These are phyloP conservation scores for Botrytis fragariae DNA, from an alignment of 2,329 filamentous ascomycete species.

Conservation along the genomic window DNA sequence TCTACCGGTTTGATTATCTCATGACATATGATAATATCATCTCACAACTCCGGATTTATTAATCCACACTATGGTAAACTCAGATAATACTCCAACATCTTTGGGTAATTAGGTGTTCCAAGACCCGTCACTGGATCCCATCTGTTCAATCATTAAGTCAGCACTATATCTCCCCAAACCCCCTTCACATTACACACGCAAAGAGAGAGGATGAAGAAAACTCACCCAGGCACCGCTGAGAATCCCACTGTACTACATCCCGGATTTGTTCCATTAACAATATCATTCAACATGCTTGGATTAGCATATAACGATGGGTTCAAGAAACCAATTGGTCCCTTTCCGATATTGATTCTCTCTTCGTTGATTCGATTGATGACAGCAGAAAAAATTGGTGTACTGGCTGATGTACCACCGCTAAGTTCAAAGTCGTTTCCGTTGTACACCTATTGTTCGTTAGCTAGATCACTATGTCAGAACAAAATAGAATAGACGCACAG, in stretches of 20 bases:
- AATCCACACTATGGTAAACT: constrained; percentile 23
- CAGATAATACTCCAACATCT: constrained; percentile 31
- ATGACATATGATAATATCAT: background rate
- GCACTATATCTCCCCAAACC: background rate
- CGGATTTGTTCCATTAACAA: constrained; percentile 33
- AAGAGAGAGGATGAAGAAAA: background rate
- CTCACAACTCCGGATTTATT: fast-evolving
- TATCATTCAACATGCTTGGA: constrained; percentile 39
- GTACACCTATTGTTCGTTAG: constrained; percentile 19
- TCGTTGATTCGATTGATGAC: constrained; percentile 52
- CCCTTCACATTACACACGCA: background rate
- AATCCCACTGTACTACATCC: constrained; percentile 38
- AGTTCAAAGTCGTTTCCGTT: constrained; percentile 26
- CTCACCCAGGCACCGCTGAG: constrained; percentile 32
- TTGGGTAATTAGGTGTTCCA: constrained; percentile 37
- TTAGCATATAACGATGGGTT: constrained; percentile 52
- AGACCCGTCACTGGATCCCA: constrained; percentile 36
- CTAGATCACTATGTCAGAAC: background rate
- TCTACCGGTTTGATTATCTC: background rate
- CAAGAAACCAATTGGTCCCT: constrained; percentile 50
- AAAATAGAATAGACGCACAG: constrained; percentile 23
- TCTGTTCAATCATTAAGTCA: constrained; percentile 25
- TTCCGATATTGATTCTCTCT: constrained; percentile 46
- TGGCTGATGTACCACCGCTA: constrained; percentile 50
- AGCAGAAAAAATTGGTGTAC: constrained; percentile 48